A percentile compares a stretch with the other conserved stretches of the same genome.
Evolutionary conservation across 2,329 filamentous ascomycete species (phyloP).

Genomic region (Fusarium newnesense): DNA sequence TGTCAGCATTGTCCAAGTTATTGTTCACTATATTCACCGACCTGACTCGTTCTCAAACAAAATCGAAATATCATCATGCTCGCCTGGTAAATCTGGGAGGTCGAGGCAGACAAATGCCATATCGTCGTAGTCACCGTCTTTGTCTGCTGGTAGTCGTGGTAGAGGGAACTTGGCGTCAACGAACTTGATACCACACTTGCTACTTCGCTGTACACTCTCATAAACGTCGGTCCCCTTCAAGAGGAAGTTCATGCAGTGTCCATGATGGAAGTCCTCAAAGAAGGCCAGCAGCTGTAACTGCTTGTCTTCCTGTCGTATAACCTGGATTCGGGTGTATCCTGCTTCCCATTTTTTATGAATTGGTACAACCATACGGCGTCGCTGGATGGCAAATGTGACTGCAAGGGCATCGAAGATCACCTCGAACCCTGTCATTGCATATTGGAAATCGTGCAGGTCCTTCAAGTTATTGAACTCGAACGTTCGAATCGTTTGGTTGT

Average conservation of each 20-base stretch:
- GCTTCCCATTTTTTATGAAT: constrained; percentile 97
- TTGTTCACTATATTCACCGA: constrained; percentile 56
- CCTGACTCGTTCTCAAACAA: constrained; percentile 82
- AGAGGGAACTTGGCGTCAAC: constrained; percentile 92
- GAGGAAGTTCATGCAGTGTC: constrained; percentile 88
- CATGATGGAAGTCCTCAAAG: constrained; percentile 88
- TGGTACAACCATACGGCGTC: constrained; percentile 87
- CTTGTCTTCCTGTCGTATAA: constrained; percentile 77
- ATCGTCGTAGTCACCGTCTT: constrained; percentile 64
- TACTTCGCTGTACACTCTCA: constrained; percentile 72
- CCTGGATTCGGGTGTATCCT: constrained; percentile 79
- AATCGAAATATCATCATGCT: constrained; percentile 91
- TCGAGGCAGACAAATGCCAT: constrained; percentile 86
- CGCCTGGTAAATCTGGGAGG: constrained; percentile 86
- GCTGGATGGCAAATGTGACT: constrained; percentile 80
- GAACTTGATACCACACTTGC: constrained; percentile 79
- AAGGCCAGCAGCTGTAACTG: constrained; percentile 83
- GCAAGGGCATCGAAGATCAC: constrained; percentile 81
- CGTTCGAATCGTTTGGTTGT: constrained; percentile 74
- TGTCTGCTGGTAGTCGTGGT: constrained; percentile 68
- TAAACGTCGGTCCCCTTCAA: constrained; percentile 87
- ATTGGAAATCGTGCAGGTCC: constrained; percentile 83
- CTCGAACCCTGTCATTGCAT: constrained; percentile 80
- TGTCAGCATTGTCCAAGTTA: constrained; percentile 31
- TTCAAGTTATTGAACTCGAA: constrained; percentile 73